These are phyloP conservation scores for Physcomitrellopsis africana DNA, from an alignment of 225 moss, liverwort and hornwort species.

Conservation along the genomic window DNA sequence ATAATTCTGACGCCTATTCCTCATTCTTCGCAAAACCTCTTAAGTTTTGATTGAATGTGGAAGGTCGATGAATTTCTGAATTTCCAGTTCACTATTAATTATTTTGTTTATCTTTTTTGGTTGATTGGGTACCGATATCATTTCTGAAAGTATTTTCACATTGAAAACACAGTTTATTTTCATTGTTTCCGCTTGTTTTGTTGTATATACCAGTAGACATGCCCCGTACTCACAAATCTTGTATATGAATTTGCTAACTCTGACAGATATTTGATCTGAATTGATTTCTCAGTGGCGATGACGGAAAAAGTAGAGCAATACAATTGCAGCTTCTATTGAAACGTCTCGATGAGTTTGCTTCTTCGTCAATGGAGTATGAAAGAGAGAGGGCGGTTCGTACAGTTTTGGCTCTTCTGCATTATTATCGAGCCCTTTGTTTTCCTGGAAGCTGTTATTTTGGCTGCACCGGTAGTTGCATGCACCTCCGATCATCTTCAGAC, in stretches of 20 bases:
- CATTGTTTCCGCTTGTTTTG: conserved; percentile 9
- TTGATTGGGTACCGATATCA: not conserved
- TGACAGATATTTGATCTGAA: conserved; percentile 23
- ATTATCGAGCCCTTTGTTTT: conserved; percentile 73
- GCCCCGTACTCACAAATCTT: conserved; percentile 11
- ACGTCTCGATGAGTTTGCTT: conserved; percentile 74
- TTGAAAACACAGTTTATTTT: not conserved
- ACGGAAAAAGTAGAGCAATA: conserved; percentile 83
- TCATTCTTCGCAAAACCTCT: conserved; percentile 5
- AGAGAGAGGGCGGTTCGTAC: conserved; percentile 71
- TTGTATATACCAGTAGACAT: conserved; percentile 3
- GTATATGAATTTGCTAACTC: conserved; percentile 14
- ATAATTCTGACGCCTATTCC: not conserved
- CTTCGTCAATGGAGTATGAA: conserved; percentile 63
- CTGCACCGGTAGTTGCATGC: conserved; percentile 62
- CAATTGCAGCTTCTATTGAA: conserved; percentile 85
- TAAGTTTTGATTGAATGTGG: not conserved
- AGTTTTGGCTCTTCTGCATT: conserved; percentile 73
- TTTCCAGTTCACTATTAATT: not conserved
- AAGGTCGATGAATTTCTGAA: conserved; percentile 7
- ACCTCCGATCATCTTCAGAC: conserved; percentile 71
- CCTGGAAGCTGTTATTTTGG: conserved; percentile 64
- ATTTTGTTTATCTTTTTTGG: not conserved
- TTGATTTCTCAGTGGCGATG: conserved; percentile 73
- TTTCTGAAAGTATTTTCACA: not conserved